A percentile compares a stretch with the other conserved stretches of the same genome.
Evolutionary conservation across 2,329 filamentous ascomycete genomes (phyloP).

Genomic region (Cryphonectria carpinicola): DNA sequence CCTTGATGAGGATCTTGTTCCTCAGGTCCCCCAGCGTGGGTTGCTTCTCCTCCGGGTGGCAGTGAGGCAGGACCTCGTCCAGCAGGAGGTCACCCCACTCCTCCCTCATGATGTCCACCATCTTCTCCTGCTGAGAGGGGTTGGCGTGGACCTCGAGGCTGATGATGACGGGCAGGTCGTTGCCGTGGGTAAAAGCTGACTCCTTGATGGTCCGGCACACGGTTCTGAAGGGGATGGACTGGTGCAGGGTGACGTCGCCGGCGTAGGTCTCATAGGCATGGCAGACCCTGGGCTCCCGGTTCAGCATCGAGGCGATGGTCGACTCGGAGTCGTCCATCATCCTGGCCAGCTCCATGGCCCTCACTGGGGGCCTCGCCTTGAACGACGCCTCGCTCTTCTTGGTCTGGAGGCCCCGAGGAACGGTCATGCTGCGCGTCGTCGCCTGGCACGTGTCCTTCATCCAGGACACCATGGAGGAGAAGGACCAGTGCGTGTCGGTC

Average conservation of each 20-base stretch:
- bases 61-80: slow-evolving; percentile 56
- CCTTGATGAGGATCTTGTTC: slow-evolving; percentile 82
- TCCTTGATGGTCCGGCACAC: slow-evolving; percentile 82
- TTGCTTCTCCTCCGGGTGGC: slow-evolving; percentile 58
- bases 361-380: slow-evolving; percentile 4
- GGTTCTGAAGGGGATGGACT: slow-evolving; percentile 80
- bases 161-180: slow-evolving; percentile 81
- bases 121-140: slow-evolving; percentile 80
- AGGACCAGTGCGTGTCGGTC: slow-evolving; percentile 21
- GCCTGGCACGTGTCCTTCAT: slow-evolving; percentile 30
- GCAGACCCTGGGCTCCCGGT: slow-evolving; percentile 76
- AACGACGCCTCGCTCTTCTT: slow-evolving; percentile 31
- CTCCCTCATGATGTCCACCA: slow-evolving; percentile 93
- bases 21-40: slow-evolving; percentile 73
- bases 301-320: slow-evolving; percentile 30
- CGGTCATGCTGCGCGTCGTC: not conserved
- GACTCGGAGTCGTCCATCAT: slow-evolving; percentile 16
- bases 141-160: slow-evolving; percentile 90
- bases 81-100: slow-evolving; percentile 79
- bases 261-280: slow-evolving; percentile 54
- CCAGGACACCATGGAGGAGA: slow-evolving; percentile 25
- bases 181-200: slow-evolving; percentile 71
- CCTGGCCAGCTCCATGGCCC: slow-evolving; percentile 25
- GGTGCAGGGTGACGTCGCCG: slow-evolving; percentile 74
- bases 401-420: not conserved